Conservation (phyloP, 768 basidiomycete species). For the Russula virescens region DNA sequence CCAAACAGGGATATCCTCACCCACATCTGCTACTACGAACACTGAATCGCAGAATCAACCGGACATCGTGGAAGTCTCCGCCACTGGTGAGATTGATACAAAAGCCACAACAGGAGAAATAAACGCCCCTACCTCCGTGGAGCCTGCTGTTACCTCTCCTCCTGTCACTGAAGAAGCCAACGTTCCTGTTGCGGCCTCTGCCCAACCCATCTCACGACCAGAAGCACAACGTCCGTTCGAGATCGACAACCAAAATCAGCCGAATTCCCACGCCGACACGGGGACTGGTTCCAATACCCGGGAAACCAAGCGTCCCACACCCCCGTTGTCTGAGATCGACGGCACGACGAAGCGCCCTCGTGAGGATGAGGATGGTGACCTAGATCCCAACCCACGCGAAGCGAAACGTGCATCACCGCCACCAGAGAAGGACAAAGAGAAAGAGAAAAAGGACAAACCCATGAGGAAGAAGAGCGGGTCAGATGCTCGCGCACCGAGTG, state of each 20-base stretch:
- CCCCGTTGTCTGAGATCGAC: constrained; percentile 52
- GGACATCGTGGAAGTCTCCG: background rate
- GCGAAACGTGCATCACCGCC: constrained; percentile 56
- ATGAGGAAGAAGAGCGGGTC: constrained; percentile 20
- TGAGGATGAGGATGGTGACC: constrained; percentile 16
- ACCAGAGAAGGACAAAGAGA: constrained; percentile 32
- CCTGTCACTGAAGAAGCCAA: background rate
- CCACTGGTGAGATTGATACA: background rate
- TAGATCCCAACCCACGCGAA: constrained; percentile 33
- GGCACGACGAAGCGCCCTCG: constrained; percentile 17
- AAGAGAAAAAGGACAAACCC: constrained; percentile 12
- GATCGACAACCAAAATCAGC: background rate
- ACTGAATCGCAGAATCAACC: constrained; percentile 7
- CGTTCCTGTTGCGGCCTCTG: background rate
- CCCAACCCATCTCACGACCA: background rate
- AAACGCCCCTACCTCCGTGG: background rate
- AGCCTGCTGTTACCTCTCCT: background rate
- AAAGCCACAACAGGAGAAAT: background rate
- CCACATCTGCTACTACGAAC: background rate
- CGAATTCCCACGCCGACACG: constrained; percentile 55
- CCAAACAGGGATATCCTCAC: background rate
- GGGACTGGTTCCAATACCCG: constrained; percentile 50
- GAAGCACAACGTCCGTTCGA: background rate
- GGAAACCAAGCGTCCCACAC: constrained; percentile 47
- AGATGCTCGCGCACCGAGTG: constrained; percentile 2